These are phyloP conservation scores for Tetrapisispora nanseiensis DNA, from an alignment of 805 yeast species.

Conservation along the genomic window DNA sequence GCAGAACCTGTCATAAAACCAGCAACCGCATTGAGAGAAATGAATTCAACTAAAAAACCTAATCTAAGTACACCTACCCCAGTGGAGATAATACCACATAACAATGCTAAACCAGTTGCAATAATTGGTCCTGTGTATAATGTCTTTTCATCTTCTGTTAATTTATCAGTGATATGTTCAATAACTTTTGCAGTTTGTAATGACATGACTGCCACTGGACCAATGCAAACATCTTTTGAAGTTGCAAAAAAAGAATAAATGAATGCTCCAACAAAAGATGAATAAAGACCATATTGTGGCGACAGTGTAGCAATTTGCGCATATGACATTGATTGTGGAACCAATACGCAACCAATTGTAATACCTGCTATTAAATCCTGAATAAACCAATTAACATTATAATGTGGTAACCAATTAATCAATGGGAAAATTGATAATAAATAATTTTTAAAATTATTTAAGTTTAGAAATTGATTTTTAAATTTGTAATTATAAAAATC, in stretches of 20 bases:
- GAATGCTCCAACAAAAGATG: slow-evolving; percentile 85
- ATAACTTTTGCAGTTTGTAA: slow-evolving; percentile 73
- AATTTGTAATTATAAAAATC: slow-evolving; percentile 19
- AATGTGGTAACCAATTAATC: slow-evolving; percentile 72
- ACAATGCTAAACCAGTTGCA: slow-evolving; percentile 68
- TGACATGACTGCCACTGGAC: slow-evolving; percentile 96
- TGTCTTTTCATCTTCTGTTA: slow-evolving; percentile 30
- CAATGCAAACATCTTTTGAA: slow-evolving; percentile 89
- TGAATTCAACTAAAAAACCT: slow-evolving; percentile 82
- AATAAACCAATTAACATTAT: slow-evolving; percentile 68
- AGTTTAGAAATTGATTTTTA: slow-evolving; percentile 23
- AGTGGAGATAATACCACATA: slow-evolving; percentile 78
- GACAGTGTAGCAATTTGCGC: slow-evolving; percentile 76
- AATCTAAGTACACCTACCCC: slow-evolving; percentile 76
- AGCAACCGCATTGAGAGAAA: slow-evolving; percentile 83
- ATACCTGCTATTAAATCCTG: slow-evolving; percentile 86
- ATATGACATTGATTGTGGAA: slow-evolving; percentile 94
- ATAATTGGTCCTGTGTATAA: slow-evolving; percentile 52
- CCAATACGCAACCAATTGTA: slow-evolving; percentile 86
- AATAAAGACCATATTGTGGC: slow-evolving; percentile 81
- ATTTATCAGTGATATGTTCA: slow-evolving; percentile 46
- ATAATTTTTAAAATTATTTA: slow-evolving; percentile 36
- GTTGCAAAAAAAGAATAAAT: slow-evolving; percentile 88
- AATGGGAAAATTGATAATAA: slow-evolving; percentile 66
- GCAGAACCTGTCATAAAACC: slow-evolving; percentile 97